Evolutionary conservation across 1,139 yeast species (phyloP), one percentile per base, ranked within the genome.

Genomic region (Candida sanyaensis): DNA sequence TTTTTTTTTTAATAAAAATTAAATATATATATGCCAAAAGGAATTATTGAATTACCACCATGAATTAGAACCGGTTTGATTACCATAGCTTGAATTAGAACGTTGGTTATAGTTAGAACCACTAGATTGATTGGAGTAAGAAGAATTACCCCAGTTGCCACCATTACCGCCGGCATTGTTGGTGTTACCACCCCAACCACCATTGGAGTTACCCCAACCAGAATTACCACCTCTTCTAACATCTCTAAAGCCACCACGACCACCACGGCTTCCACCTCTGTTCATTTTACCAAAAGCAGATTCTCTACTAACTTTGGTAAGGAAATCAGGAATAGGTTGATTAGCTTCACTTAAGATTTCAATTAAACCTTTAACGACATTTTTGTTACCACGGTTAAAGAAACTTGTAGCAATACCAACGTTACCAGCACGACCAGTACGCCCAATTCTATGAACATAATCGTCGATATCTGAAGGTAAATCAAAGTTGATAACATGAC

Each of bases 371-470:
- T 90, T 89, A 58, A 84, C 95, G 64, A 93, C 80, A 66, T 91
- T 91, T 68, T 81, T 84, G 83, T 91, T 95, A 69, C 88, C 88
- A 77, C 98, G 88, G 86, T 93, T 93, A 77, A 93, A 90, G 80
- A 93, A 93, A 48, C 99, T 96, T 59, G 97, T 92, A 59, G 99
- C 97, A 63, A 88, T 80, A 87, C 99, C 99, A 56, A 88, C 85
- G 78, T 93, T 93, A 81, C 99, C 99, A 64, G 99, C 99, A 85
- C 99, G 96, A 75, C 99, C 99, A 64, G 99, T 93, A 86, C 99
- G 95, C 81, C 99, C 99, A 68, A 93, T 93, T 80, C 99, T 89
- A 78, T 93, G 99, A 55, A 93, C 99, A 68, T 93, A 93, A 74
- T 93, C 99, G 72, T 93, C 99, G 65, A 92, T 88, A 72, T 93